These are phyloP conservation scores for Coemansia sp. DNA, from an alignment of 371 early-diverging fungal species.

Conservation along the genomic window DNA sequence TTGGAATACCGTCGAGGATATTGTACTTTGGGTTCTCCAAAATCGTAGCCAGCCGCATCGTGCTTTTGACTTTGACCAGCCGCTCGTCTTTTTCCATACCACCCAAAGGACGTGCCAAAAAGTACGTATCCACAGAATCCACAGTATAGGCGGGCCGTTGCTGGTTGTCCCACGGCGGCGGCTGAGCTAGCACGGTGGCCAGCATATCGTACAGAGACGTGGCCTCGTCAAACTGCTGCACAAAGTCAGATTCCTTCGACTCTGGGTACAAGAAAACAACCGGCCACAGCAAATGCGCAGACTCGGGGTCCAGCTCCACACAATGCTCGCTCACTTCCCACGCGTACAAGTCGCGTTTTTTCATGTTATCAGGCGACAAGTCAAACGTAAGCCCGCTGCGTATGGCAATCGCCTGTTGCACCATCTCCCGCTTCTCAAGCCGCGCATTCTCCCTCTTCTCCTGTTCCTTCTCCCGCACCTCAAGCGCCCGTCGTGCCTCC, in stretches of 20 bases:
- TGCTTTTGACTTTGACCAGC: slow-evolving; percentile 70
- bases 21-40: slow-evolving; percentile 62
- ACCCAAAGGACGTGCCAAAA: slow-evolving; percentile 62
- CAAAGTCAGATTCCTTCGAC: slow-evolving; percentile 85
- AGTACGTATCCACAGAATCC: slow-evolving; percentile 74
- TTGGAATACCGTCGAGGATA: slow-evolving; percentile 67
- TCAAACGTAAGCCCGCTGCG: slow-evolving; percentile 36
- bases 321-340: slow-evolving; percentile 55
- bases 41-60: slow-evolving; percentile 55
- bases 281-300: slow-evolving; percentile 75
- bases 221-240: slow-evolving; percentile 80
- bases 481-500: slow-evolving; percentile 52
- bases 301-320: slow-evolving; percentile 65
- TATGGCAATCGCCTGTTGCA: slow-evolving; percentile 37
- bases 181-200: slow-evolving; percentile 76
- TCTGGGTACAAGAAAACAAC: slow-evolving; percentile 95
- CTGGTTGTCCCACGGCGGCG: slow-evolving; percentile 79
- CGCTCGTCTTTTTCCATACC: slow-evolving; percentile 57
- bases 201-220: slow-evolving; percentile 83
- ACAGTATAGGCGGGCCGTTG: slow-evolving; percentile 61
- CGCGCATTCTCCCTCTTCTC: slow-evolving; percentile 60
- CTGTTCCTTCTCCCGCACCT: slow-evolving; percentile 49
- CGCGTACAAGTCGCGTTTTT: slow-evolving; percentile 5
- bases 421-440: slow-evolving; percentile 48
- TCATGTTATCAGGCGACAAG: slow-evolving; percentile 4